Conservation (phyloP, 441 rosid species). For the Bruguiera hainesii region DNA sequence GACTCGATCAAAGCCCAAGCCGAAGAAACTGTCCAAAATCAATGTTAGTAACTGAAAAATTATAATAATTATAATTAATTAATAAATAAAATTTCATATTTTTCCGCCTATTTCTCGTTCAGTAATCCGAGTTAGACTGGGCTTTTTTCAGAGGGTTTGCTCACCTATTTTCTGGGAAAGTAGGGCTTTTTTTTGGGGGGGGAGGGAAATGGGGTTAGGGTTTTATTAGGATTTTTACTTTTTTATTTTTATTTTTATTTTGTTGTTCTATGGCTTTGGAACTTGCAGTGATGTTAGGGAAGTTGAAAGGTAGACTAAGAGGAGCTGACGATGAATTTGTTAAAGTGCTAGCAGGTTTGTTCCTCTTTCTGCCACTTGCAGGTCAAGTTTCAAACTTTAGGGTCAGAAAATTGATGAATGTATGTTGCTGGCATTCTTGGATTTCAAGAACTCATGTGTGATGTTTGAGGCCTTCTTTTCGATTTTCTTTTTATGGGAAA, state of each 20-base stretch:
- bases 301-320: conserved; percentile 54
- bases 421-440: too few relatives aligned
- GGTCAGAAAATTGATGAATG: neutral
- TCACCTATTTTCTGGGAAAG: neutral
- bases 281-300: conserved; percentile 46
- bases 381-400: neutral
- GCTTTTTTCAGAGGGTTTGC: neutral
- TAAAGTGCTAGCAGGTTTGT: conserved; percentile 65
- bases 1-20: conserved; percentile 44
- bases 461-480: too few relatives aligned
- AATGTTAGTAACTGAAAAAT: conserved; percentile 32
- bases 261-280: neutral
- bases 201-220: neutral
- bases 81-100: neutral
- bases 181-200: neutral
- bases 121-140: conserved; percentile 8
- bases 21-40: conserved; percentile 43
- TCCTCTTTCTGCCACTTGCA: neutral
- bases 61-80: too few relatives aligned
- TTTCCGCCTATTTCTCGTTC: neutral
- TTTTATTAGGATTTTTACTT: conserved; percentile 7
- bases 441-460: too few relatives aligned
- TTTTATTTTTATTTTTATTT: too few relatives aligned
- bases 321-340: conserved; percentile 81
- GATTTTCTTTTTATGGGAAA: too few relatives aligned